A percentile compares a stretch with the other conserved stretches of the same genome.
These are phyloP conservation scores for Eruca vesicaria DNA, from an alignment of 441 rosid genomes.

Conservation along the genomic window DNA sequence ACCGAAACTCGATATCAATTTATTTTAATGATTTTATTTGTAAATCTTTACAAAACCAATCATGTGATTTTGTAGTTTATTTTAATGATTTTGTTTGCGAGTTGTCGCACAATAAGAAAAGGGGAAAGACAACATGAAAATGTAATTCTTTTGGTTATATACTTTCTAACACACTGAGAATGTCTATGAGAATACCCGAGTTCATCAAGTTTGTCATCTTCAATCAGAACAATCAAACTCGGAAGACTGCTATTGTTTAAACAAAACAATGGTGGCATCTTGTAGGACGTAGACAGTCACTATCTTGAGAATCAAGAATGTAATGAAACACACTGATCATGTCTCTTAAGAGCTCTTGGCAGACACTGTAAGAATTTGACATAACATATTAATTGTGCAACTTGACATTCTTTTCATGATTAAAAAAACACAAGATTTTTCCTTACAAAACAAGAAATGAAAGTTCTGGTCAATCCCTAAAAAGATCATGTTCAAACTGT, in stretches of 20 bases:
- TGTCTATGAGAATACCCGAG: too few species aligned
- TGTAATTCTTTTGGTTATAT: neutral
- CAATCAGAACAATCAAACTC: too few species aligned
- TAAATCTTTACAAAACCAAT: conserved; percentile 12
- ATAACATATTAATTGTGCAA: neutral
- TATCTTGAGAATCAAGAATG: too few species aligned
- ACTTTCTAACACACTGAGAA: too few species aligned
- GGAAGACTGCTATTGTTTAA: neutral
- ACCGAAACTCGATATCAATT: conserved; percentile 3
- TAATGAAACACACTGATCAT: neutral
- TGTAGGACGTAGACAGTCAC: neutral
- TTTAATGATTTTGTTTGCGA: neutral
- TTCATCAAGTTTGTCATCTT: too few species aligned
- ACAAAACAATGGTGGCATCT: neutral
- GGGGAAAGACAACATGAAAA: neutral
- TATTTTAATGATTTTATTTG: neutral
- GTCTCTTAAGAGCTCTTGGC: neutral
- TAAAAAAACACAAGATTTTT: neutral
- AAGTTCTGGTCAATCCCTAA: conserved; percentile 23
- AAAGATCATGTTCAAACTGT: conserved; percentile 18
- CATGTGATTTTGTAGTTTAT: conserved; percentile 3
- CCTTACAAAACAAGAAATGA: conserved; percentile 5
- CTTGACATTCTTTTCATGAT: neutral
- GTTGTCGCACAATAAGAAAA: neutral
- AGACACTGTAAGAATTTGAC: too few species aligned